These are phyloP conservation scores for Ustilago bromivora DNA, from an alignment of 1,284 basidiomycete genomes.

Conservation along the genomic window DNA sequence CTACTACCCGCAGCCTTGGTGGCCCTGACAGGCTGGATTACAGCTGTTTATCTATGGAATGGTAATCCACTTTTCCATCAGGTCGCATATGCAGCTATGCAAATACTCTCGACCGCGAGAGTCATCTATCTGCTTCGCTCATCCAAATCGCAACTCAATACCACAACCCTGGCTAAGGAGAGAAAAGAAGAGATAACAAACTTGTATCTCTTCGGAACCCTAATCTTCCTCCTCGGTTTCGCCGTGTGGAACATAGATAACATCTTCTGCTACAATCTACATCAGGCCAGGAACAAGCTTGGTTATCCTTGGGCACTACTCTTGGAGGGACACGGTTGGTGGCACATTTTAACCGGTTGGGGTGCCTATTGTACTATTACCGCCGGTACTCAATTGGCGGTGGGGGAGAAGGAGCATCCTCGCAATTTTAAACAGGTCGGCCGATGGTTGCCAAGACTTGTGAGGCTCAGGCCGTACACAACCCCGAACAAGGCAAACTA, in stretches of 20 bases:
- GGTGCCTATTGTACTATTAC: slow-evolving; percentile 72
- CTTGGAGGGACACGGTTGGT: slow-evolving; percentile 70
- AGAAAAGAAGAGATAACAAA: slow-evolving; percentile 24
- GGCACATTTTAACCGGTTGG: slow-evolving; percentile 73
- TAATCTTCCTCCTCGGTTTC: slow-evolving; percentile 71
- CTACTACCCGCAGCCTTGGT: slow-evolving; percentile 44
- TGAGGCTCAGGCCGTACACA: slow-evolving; percentile 37
- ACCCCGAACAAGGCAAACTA: slow-evolving; percentile 6
- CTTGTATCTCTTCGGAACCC: slow-evolving; percentile 40
- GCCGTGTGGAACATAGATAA: slow-evolving; percentile 74
- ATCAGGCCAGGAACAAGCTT: slow-evolving; percentile 39
- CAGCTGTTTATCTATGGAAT: slow-evolving; percentile 70
- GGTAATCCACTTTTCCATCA: slow-evolving; percentile 74
- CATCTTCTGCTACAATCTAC: slow-evolving; percentile 71
- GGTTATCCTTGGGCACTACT: slow-evolving; percentile 59
- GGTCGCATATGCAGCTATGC: slow-evolving; percentile 72
- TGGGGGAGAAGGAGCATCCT: slow-evolving; percentile 52
- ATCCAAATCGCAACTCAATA: slow-evolving; percentile 33
- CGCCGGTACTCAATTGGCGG: slow-evolving; percentile 42
- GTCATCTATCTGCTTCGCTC: slow-evolving; percentile 63
- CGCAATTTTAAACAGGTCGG: slow-evolving; percentile 39
- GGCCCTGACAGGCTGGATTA: slow-evolving; percentile 48
- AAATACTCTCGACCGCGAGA: slow-evolving; percentile 64
- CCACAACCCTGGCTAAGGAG: slow-evolving; percentile 15
- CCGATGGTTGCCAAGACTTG: slow-evolving; percentile 38